Base-by-base conservation (phyloP, 805 yeast species). In the Candida germanica region DNA sequence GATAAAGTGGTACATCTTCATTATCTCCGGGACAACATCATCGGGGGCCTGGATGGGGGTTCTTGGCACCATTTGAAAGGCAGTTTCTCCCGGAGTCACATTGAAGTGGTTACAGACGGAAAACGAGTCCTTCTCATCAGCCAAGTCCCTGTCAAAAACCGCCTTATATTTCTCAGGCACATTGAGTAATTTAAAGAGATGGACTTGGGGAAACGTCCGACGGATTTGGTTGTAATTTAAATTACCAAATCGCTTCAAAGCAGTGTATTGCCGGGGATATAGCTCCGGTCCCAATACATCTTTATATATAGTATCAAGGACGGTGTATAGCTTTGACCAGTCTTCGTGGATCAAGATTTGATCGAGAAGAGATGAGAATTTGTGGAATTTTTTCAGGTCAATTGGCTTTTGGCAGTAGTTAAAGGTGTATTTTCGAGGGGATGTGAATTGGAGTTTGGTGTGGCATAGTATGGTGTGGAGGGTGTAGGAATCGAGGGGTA, bases 161-260 rank as follows among this genome's bases (percentile, higher is more conserved):
- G 28, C 20, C 11, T 41, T 22, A 18, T 38, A 35, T 12, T 39
- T 35, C 3, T 28, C 25, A 11, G 40, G 35, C 7, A 33, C 32
- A 13, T 39, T 31, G 20, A 51, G 25, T 12, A 22, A 22, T 28
- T 53, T 30, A 52, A 47, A 33, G 10, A 44, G 12, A 39, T 67
- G 70, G 4, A 53, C 56, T 31, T 50, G 59, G 5, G 72, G 72
- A 66, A 66, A 66, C 3, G 39, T 26, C 1, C 35, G 26, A 19
- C 54, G 51, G 26, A 64, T 41, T 5, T 50, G 36, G 16, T 44
- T 29, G 33, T 58, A 55, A 16, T 49, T 48, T 22, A 46, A 35
- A 8, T 44, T 39, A 3, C 36, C 29, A 40, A 64, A 57, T 6
- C 45, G 44, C 2, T 29, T 18, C 11, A 51, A 31, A 59, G 64